These are phyloP conservation scores for Thyridium curvatum DNA, from an alignment of 2,329 filamentous ascomycete species.

Conservation along the genomic window DNA sequence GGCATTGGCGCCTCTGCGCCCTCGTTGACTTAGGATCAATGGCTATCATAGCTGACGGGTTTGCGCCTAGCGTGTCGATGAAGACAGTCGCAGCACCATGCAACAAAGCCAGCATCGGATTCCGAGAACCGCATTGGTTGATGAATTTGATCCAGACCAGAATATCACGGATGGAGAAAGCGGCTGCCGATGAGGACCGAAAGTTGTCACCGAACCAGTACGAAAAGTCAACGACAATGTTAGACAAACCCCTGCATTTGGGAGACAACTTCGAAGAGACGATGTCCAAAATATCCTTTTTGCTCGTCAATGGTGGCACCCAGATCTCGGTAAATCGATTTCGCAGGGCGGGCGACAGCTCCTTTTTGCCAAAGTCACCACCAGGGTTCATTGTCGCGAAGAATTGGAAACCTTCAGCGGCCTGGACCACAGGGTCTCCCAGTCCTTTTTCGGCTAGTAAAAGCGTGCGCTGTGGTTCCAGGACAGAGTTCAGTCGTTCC, in stretches of 20 bases:
- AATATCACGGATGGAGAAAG: slow-evolving; percentile 86
- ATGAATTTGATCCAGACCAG: slow-evolving; percentile 92
- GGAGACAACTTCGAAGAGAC: slow-evolving; percentile 66
- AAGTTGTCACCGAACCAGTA: slow-evolving; percentile 88
- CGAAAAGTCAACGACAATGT: slow-evolving; percentile 76
- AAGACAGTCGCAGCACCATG: slow-evolving; percentile 95
- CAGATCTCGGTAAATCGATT: slow-evolving; percentile 99
- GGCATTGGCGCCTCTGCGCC: slow-evolving; percentile 64
- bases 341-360: slow-evolving; percentile 86
- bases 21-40: slow-evolving; percentile 64
- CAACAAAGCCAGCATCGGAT: slow-evolving; percentile 43
- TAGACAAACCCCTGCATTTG: slow-evolving; percentile 50
- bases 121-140: slow-evolving; percentile 53
- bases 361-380: slow-evolving; percentile 96
- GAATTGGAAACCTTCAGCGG: slow-evolving; percentile 80
- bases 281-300: slow-evolving; percentile 83
- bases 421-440: slow-evolving; percentile 72
- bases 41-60: slow-evolving; percentile 81
- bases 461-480: slow-evolving; percentile 81
- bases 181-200: slow-evolving; percentile 65
- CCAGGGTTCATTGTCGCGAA: slow-evolving; percentile 99
- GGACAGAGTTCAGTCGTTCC: slow-evolving; percentile 90
- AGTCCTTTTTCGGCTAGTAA: slow-evolving; percentile 91
- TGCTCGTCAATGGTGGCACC: slow-evolving; percentile 83
- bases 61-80: slow-evolving; percentile 90